A percentile compares a stretch with the other conserved stretches of the same genome.
Evolutionary conservation across 2,329 filamentous ascomycete genomes (phyloP).

Genomic region (Aspergillus fumigatiaffinis): DNA sequence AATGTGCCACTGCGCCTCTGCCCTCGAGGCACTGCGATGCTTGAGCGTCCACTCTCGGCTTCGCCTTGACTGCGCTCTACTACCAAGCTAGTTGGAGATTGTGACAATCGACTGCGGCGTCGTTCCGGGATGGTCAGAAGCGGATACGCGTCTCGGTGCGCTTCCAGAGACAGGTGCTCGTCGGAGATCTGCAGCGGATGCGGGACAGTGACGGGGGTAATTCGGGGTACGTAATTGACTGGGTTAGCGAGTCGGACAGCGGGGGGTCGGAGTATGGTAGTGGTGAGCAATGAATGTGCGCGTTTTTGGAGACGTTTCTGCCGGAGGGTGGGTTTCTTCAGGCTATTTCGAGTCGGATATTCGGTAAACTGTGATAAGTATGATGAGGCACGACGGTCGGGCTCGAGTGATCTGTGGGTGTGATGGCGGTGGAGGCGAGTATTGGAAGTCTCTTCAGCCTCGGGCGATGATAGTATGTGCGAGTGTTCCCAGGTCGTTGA

Average conservation of each 20-base stretch:
- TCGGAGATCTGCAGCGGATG: constrained; percentile 28
- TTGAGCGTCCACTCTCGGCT: constrained; percentile 48
- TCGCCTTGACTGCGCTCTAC: constrained; percentile 46
- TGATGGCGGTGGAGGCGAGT: constrained; percentile 10
- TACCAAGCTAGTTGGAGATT: constrained; percentile 42
- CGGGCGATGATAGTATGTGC: constrained; percentile 34
- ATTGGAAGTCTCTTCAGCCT: constrained; percentile 30
- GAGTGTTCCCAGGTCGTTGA: constrained; percentile 14
- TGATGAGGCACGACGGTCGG: constrained; percentile 9
- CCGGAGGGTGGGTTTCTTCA: constrained; percentile 6
- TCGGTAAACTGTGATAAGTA: constrained; percentile 3
- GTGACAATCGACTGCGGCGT: constrained; percentile 51
- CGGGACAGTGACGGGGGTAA: constrained; percentile 45
- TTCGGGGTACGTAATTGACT: constrained; percentile 57
- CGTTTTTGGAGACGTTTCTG: constrained; percentile 2
- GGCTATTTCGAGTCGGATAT: constrained; percentile 7
- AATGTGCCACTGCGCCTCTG: constrained; percentile 35
- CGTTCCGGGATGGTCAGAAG: constrained; percentile 56
- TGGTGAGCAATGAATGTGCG: constrained; percentile 7
- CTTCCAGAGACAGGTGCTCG: constrained; percentile 31
- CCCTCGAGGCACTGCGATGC: constrained; percentile 48
- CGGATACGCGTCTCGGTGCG: constrained; percentile 50
- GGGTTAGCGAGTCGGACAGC: constrained; percentile 58
- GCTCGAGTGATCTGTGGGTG: constrained; percentile 12
- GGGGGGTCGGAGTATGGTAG: constrained; percentile 31